Conservation (phyloP, 2,329 filamentous ascomycete species). For the Colletotrichum sp. region DNA sequence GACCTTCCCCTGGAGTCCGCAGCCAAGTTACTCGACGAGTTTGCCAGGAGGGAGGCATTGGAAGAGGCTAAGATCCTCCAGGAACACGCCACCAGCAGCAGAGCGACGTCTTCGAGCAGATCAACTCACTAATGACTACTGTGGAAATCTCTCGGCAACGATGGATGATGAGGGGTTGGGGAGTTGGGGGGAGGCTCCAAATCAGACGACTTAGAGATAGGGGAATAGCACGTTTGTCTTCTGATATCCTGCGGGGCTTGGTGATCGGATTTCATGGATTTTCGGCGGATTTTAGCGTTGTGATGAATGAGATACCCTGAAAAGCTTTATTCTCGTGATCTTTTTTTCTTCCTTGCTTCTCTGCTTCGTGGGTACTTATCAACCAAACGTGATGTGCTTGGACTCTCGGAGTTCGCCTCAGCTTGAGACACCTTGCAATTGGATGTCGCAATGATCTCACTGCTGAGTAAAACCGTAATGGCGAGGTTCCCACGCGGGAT, state of each 20-base stretch:
- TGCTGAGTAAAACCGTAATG: neutral
- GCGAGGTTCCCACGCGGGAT: neutral
- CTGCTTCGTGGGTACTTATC: neutral
- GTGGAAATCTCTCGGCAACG: neutral
- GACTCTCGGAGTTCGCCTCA: neutral
- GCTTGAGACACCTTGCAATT: neutral
- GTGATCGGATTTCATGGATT: neutral
- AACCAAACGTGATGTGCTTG: neutral
- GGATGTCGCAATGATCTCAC: neutral
- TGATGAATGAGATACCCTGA: constrained; percentile 14
- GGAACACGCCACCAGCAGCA: constrained; percentile 15
- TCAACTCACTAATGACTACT: constrained; percentile 8
- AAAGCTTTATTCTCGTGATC: neutral
- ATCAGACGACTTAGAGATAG: neutral
- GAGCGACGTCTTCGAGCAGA: constrained; percentile 20
- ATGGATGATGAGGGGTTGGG: neutral
- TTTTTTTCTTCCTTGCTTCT: neutral
- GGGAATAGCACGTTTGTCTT: neutral
- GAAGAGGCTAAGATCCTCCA: constrained; percentile 23
- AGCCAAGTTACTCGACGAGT: constrained; percentile 26
- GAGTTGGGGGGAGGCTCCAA: neutral
- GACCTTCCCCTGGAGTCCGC: constrained; percentile 27
- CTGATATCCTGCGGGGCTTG: neutral
- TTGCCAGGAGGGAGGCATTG: constrained; percentile 19
- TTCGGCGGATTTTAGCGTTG: constrained; percentile 12